Base-by-base conservation (phyloP, 1,284 basidiomycete genomes). In the Tilletia setariae region DNA sequence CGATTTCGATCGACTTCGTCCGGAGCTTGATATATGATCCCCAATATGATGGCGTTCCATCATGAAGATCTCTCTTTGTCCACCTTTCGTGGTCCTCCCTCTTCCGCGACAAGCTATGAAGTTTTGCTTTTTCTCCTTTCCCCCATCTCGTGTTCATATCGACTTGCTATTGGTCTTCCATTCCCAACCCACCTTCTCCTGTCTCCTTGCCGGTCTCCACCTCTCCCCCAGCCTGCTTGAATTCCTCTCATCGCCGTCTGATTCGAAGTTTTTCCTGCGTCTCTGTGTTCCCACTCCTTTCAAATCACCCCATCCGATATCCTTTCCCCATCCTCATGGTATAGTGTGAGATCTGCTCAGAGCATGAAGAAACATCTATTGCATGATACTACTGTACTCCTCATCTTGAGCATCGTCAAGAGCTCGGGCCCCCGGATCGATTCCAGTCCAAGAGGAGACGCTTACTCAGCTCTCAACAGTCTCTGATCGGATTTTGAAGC, bases 401-500 rank as follows among this genome's bases (percentile, higher is more conserved):
- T n/a, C n/a, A n/a, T n/a, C n/a, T n/a, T n/a, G n/a, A n/a, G n/a
- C n/a, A n/a, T n/a, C n/a, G n/a, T n/a, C n/a, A n/a, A n/a, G n/a
- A n/a, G n/a, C n/a, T n/a, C n/a, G n/a, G n/a, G n/a, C n/a, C n/a
- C n/a, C n/a, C n/a, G n/a, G n/a, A n/a, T n/a, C n/a, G n/a, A n/a
- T n/a, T n/a, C n/a, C n/a, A n/a, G n/a, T n/a, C n/a, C n/a, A n/a
- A n/a, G n/a, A 49, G 6, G 21, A 23, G 13, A 1, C 23, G 28
- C 51, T 1, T 23, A 6, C 16, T 61, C 56, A 61, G 30, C 28
- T 9, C 2, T 66, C 71, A 23, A 73, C 72, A 19, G 68, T 68
- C 43, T 79, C 77, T 15, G 69, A 67, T 32, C 80, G 72, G 56
- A 80, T 66, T 43, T 69, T 69, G 68, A 76, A 79, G 16, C 76